Percentiles rank a stretch among this genome's conserved stretches.
Conservation (phyloP, 306 rosid species). For the Senna tora region DNA sequence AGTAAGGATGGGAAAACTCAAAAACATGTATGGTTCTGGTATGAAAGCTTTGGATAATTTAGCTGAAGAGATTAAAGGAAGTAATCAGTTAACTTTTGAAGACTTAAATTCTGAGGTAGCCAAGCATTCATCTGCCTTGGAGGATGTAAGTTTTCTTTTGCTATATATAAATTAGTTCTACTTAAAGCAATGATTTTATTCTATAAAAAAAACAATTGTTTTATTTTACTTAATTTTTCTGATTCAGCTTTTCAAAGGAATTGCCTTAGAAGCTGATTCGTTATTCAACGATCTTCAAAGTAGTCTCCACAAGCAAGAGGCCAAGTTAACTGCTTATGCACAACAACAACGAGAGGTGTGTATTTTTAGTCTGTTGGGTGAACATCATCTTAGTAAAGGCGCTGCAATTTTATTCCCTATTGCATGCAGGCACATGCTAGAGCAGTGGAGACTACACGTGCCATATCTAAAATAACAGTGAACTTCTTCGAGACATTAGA, state of each 20-base stretch:
- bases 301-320: slow-evolving; percentile 89
- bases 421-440: slow-evolving; percentile 83
- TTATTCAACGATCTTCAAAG: slow-evolving; percentile 84
- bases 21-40: slow-evolving; percentile 81
- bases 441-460: slow-evolving; percentile 86
- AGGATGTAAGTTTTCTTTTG: slow-evolving; percentile 61
- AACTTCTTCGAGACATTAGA: slow-evolving; percentile 83
- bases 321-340: slow-evolving; percentile 81
- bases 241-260: slow-evolving; percentile 88
- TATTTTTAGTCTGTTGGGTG: slow-evolving; percentile 16
- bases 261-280: slow-evolving; percentile 91
- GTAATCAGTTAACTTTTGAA: slow-evolving; percentile 76
- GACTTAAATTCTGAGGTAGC: slow-evolving; percentile 89
- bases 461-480: slow-evolving; percentile 83
- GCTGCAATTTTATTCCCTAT: slow-evolving; percentile 32
- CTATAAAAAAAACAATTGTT: slow-evolving; percentile 39
- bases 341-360: slow-evolving; percentile 87
- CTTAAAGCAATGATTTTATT: slow-evolving; percentile 14
- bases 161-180: slow-evolving; percentile 16
- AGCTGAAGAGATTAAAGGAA: slow-evolving; percentile 82
- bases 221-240: slow-evolving; percentile 46
- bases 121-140: slow-evolving; percentile 85
- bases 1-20: slow-evolving; percentile 72
- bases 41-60: slow-evolving; percentile 77
- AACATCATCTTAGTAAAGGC: slow-evolving; percentile 30